phyloP scores from a whole-genome alignment of 148 eudicot species.

The Cornus controversa region DNA sequence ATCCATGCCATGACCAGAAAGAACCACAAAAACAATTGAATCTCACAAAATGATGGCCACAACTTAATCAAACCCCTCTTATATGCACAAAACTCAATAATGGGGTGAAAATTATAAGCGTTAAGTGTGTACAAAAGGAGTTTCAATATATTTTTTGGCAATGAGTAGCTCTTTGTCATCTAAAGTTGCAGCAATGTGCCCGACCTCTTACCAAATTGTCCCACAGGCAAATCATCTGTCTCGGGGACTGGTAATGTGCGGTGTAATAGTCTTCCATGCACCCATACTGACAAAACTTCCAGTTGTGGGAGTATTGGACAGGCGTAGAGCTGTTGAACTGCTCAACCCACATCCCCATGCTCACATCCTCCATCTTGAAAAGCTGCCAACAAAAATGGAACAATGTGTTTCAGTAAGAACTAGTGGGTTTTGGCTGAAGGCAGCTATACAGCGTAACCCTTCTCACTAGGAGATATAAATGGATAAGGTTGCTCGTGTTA shows the following conservation, averaged over 20 bases:
- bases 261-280: conserved; percentile 88
- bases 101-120: background rate
- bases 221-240: conserved; percentile 92
- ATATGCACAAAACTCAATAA: conserved; percentile 3
- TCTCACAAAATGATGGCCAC: background rate
- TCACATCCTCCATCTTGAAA: conserved; percentile 99
- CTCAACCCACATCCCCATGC: conserved; percentile 99
- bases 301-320: conserved; percentile 82
- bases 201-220: conserved; percentile 68
- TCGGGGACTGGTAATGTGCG: conserved; percentile 94
- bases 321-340: conserved; percentile 76
- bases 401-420: background rate
- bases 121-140: background rate
- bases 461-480: background rate
- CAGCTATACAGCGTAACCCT: background rate
- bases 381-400: conserved; percentile 39
- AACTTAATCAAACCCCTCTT: background rate
- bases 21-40: background rate
- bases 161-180: conserved; percentile 21
- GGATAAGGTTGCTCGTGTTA: conserved; percentile 13
- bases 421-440: background rate
- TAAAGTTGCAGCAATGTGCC: conserved; percentile 77
- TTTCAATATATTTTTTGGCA: background rate
- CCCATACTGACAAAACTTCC: conserved; percentile 93
- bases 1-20: background rate